phyloP scores from a whole-genome alignment of 495 filamentous ascomycete genomes.

The Xylaria palmicola region DNA sequence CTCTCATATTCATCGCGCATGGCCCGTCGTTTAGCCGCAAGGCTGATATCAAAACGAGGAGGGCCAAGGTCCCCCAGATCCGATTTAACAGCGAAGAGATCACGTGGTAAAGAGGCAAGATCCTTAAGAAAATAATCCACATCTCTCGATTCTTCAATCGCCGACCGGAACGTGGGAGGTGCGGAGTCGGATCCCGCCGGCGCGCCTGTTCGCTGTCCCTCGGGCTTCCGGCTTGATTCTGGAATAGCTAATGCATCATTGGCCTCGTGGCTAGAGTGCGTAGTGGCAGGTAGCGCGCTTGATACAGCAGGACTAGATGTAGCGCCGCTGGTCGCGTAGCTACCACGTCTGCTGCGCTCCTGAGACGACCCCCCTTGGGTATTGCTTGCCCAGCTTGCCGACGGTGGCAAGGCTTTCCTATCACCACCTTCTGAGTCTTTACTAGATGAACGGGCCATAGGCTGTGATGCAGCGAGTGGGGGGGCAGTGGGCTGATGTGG shows the following conservation, averaged over 20 bases:
- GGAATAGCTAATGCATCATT: slow-evolving; percentile 27
- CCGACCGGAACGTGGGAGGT: background rate
- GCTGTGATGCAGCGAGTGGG: slow-evolving; percentile 58
- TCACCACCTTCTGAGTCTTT: slow-evolving; percentile 69
- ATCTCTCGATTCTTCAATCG: slow-evolving; percentile 17
- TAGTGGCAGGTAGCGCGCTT: slow-evolving; percentile 55
- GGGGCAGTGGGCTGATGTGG: slow-evolving; percentile 51
- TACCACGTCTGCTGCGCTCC: slow-evolving; percentile 69
- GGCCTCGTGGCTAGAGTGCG: slow-evolving; percentile 39
- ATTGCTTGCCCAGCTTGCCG: slow-evolving; percentile 91
- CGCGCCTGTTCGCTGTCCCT: slow-evolving; percentile 24
- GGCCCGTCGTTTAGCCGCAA: slow-evolving; percentile 71
- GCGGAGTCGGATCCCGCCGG: slow-evolving; percentile 5
- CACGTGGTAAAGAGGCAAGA: slow-evolving; percentile 31
- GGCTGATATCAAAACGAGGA: slow-evolving; percentile 75
- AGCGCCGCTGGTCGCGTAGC: slow-evolving; percentile 73
- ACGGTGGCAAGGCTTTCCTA: slow-evolving; percentile 82
- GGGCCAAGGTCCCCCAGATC: slow-evolving; percentile 52
- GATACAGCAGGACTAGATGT: slow-evolving; percentile 77
- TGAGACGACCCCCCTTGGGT: no score
- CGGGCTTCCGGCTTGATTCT: slow-evolving; percentile 26
- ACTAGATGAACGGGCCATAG: slow-evolving; percentile 71
- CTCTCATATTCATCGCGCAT: slow-evolving; percentile 67
- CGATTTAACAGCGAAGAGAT: slow-evolving; percentile 23
- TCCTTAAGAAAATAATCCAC: slow-evolving; percentile 33